phyloP scores from a whole-genome alignment of 768 basidiomycete species.

The Rhodotorula taiwanensis region DNA sequence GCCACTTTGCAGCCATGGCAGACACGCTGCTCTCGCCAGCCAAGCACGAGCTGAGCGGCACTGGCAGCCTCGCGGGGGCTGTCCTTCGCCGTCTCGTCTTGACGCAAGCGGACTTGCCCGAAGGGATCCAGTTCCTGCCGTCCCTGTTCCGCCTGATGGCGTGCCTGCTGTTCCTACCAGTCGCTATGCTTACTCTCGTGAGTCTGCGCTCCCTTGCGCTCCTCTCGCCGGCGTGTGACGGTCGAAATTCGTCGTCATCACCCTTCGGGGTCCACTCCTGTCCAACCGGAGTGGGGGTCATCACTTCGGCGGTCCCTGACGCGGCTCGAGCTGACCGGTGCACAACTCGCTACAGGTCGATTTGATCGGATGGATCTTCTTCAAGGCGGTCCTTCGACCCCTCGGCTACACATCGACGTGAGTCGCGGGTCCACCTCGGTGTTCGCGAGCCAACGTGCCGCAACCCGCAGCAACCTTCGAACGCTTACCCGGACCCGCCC shows the following conservation, averaged over 20 bases:
- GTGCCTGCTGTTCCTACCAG: conserved; percentile 15
- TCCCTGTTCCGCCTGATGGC: conserved; percentile 23
- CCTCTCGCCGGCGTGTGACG: too few species aligned
- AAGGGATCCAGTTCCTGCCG: conserved; percentile 18
- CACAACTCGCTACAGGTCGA: conserved; percentile 5
- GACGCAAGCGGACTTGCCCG: conserved; percentile 3
- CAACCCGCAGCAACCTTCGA: too few species aligned
- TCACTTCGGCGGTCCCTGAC: neutral
- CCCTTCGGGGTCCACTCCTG: too few species aligned
- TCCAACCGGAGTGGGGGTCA: too few species aligned
- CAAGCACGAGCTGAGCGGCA: neutral
- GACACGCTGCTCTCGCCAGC: neutral
- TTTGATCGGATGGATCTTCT: conserved; percentile 18
- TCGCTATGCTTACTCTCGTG: conserved; percentile 15
- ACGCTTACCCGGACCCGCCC: too few species aligned
- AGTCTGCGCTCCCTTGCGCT: neutral
- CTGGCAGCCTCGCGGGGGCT: neutral
- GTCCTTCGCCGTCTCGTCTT: neutral
- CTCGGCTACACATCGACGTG: conserved; percentile 31
- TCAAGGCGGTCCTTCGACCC: conserved; percentile 22
- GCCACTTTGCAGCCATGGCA: neutral
- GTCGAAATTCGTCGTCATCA: too few species aligned
- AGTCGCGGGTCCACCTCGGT: too few species aligned
- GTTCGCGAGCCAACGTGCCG: too few species aligned
- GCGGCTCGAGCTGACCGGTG: too few species aligned